A percentile compares a stretch with the other conserved stretches of the same genome.
phyloP scores from a whole-genome alignment of 2,329 filamentous ascomycete species.

The Fusarium annulatum region DNA sequence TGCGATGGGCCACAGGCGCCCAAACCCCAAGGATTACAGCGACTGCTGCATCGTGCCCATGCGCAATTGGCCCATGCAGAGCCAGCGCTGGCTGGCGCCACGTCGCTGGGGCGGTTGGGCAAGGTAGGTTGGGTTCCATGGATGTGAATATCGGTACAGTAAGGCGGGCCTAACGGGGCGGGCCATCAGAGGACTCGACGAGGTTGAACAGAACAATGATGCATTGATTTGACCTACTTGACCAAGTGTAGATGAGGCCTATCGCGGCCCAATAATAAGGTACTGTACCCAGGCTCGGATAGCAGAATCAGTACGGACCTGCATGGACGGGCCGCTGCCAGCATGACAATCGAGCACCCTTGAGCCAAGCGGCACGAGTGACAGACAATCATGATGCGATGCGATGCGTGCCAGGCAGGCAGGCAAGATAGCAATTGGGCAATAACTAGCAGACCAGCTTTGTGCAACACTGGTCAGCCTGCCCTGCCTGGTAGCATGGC shows the following conservation, averaged over 20 bases:
- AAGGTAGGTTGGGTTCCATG: slow-evolving; percentile 42
- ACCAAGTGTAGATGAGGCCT: slow-evolving; percentile 36
- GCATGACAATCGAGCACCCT: slow-evolving; percentile 22
- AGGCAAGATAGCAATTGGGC: not conserved
- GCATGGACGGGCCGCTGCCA: slow-evolving; percentile 41
- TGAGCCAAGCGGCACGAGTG: slow-evolving; percentile 26
- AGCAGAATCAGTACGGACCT: slow-evolving; percentile 33
- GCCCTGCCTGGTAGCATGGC: not conserved
- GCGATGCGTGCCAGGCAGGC: slow-evolving; percentile 2
- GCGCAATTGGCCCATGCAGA: slow-evolving; percentile 47
- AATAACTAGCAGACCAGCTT: not conserved
- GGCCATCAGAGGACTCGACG: slow-evolving; percentile 22
- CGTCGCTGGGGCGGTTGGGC: slow-evolving; percentile 40
- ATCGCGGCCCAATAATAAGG: slow-evolving; percentile 46
- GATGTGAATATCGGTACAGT: slow-evolving; percentile 1
- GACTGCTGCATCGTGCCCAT: slow-evolving; percentile 43
- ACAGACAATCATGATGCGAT: slow-evolving; percentile 10
- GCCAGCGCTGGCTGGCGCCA: slow-evolving; percentile 43
- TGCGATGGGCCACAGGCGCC: slow-evolving; percentile 35
- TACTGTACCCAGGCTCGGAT: slow-evolving; percentile 15
- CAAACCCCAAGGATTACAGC: slow-evolving; percentile 36
- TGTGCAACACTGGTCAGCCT: not conserved
- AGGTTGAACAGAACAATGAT: slow-evolving; percentile 33
- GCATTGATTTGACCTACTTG: slow-evolving; percentile 26
- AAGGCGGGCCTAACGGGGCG: slow-evolving; percentile 39